phyloP scores from a whole-genome alignment of 2,329 filamentous ascomycete species.

The Nakataea oryzae region DNA sequence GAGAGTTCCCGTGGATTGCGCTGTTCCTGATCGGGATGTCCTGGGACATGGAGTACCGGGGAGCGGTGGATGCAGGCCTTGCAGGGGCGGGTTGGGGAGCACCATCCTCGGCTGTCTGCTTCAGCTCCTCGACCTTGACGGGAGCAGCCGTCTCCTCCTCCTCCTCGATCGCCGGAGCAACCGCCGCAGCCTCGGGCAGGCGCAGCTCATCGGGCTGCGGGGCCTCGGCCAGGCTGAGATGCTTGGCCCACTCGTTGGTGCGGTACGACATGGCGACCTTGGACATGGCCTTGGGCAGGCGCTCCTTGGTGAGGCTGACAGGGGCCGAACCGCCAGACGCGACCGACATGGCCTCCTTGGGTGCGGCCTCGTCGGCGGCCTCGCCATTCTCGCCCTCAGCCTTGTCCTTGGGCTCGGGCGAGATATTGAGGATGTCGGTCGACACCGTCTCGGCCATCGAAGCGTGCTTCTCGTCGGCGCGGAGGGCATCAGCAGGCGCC shows the following conservation, averaged over 20 bases:
- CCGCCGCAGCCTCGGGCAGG: conserved; percentile 13
- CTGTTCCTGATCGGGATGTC: neutral
- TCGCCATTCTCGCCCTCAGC: conserved; percentile 8
- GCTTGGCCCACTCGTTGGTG: conserved; percentile 95
- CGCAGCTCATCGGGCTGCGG: conserved; percentile 56
- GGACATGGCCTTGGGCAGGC: conserved; percentile 61
- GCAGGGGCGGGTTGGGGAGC: conserved; percentile 25
- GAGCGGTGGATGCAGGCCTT: neutral
- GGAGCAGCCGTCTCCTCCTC: conserved; percentile 46
- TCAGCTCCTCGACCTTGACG: conserved; percentile 52
- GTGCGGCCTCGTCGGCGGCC: neutral
- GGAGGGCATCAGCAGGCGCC: neutral
- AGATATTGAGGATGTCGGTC: conserved; percentile 15
- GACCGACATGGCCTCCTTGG: conserved; percentile 8
- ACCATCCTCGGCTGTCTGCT: conserved; percentile 49
- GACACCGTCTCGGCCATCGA: conserved; percentile 17
- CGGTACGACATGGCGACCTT: conserved; percentile 72
- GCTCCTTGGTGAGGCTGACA: conserved; percentile 43
- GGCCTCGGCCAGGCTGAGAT: conserved; percentile 65
- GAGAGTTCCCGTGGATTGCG: neutral
- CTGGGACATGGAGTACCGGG: neutral
- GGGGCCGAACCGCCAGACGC: neutral
- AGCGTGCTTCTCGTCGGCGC: neutral
- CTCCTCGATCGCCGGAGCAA: conserved; percentile 27
- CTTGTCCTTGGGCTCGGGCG: conserved; percentile 7